A percentile compares a stretch with the other conserved stretches of the same genome.
Conservation (phyloP, 371 early-diverging fungal genomes). For the Rhizomucor pusillus region DNA sequence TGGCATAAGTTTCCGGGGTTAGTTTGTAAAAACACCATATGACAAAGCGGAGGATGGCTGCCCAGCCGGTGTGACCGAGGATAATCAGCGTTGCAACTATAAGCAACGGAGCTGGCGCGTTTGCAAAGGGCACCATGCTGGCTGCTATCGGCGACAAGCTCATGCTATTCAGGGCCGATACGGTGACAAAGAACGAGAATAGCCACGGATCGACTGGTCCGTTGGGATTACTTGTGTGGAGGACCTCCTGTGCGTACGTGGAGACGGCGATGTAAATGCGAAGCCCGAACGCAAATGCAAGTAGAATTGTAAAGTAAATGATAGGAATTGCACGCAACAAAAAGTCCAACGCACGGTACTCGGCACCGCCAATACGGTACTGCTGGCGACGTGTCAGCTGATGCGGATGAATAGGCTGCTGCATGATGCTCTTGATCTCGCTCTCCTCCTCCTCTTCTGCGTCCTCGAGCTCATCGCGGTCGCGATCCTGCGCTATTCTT, state of each 20-base stretch:
- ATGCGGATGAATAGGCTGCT: conserved; percentile 26
- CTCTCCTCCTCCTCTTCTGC: conserved; percentile 10
- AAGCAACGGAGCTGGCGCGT: conserved; percentile 24
- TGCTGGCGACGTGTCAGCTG: conserved; percentile 37
- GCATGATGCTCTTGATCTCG: conserved; percentile 11
- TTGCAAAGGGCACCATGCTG: conserved; percentile 39
- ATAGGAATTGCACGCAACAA: conserved; percentile 26
- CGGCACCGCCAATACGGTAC: conserved; percentile 41
- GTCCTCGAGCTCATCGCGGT: neutral
- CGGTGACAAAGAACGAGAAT: conserved; percentile 32
- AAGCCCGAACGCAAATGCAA: conserved; percentile 25
- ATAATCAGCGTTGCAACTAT: conserved; percentile 26
- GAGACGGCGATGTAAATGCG: conserved; percentile 35
- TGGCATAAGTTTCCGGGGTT: conserved; percentile 25
- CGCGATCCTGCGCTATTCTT: conserved; percentile 6
- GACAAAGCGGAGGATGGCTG: conserved; percentile 29
- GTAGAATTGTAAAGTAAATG: conserved; percentile 24
- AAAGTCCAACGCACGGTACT: conserved; percentile 41
- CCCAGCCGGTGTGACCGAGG: conserved; percentile 44
- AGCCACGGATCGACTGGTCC: conserved; percentile 32
- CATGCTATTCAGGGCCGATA: conserved; percentile 40
- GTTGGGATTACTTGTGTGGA: conserved; percentile 15
- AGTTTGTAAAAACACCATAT: conserved; percentile 35
- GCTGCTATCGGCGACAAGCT: conserved; percentile 29
- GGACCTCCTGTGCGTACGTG: conserved; percentile 23